A percentile compares a stretch with the other conserved stretches of the same genome.
Evolutionary conservation across 148 eudicot species (phyloP).

Genomic region (Nyssa sinensis): DNA sequence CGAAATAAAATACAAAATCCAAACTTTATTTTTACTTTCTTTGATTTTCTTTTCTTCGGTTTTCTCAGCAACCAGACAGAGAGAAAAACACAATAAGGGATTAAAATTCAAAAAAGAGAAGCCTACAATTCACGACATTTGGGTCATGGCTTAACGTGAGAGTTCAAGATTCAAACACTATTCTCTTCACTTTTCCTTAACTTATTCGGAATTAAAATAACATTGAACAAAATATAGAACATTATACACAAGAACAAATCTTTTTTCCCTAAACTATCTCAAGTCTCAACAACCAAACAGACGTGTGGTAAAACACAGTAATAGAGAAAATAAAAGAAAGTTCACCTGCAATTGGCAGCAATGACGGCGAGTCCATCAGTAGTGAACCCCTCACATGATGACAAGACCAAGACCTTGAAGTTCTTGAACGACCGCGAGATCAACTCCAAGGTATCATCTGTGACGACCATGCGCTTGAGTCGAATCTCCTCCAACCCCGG

Average conservation of each 20-base stretch:
- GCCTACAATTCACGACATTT: background rate
- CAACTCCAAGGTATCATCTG: conserved; percentile 53
- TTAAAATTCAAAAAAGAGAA: background rate
- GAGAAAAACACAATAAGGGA: background rate
- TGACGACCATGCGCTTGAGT: conserved; percentile 61
- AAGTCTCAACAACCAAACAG: background rate
- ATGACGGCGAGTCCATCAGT: conserved; percentile 59
- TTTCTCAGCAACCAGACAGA: background rate
- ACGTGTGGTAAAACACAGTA: background rate
- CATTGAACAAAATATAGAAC: background rate
- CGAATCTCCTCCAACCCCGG: conserved; percentile 57
- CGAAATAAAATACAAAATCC: background rate
- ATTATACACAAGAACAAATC: background rate
- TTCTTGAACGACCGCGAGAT: conserved; percentile 39
- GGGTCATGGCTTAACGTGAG: background rate
- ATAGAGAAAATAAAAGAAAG: background rate
- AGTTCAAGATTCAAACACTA: background rate
- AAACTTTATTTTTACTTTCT: background rate
- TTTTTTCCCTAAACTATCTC: conserved; percentile 4
- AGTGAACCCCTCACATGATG: conserved; percentile 54
- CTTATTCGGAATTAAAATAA: background rate
- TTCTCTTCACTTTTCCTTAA: background rate
- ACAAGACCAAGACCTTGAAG: conserved; percentile 50
- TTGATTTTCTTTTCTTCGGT: background rate
- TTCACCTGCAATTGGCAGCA: conserved; percentile 57